These are phyloP conservation scores for Gaeumannomyces tritici DNA, from an alignment of 2,329 filamentous ascomycete species.

Conservation along the genomic window DNA sequence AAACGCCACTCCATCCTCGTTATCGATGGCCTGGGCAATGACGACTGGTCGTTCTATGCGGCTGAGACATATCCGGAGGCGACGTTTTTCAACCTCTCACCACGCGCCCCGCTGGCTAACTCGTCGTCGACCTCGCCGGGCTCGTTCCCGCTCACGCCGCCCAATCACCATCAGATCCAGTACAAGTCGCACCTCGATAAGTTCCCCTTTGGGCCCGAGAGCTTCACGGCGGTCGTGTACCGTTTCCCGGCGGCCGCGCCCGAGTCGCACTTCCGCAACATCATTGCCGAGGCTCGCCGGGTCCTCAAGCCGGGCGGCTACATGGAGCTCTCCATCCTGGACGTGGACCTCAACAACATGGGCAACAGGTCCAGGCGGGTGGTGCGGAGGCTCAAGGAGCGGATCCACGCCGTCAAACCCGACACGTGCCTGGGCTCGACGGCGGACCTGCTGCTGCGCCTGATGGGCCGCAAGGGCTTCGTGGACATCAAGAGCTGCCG, in stretches of 20 bases:
- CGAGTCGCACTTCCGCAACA: conserved; percentile 58
- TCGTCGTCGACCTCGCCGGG: background rate
- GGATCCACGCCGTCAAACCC: conserved; percentile 43
- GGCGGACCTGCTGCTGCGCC: conserved; percentile 51
- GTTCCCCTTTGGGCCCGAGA: conserved; percentile 68
- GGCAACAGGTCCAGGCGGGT: conserved; percentile 60
- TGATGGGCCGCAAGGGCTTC: conserved; percentile 62
- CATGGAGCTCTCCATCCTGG: conserved; percentile 69
- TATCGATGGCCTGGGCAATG: conserved; percentile 76
- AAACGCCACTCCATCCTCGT: conserved; percentile 62
- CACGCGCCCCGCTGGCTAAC: conserved; percentile 36
- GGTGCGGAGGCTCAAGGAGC: conserved; percentile 62
- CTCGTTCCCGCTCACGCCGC: conserved; percentile 45
- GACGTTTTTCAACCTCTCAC: conserved; percentile 68
- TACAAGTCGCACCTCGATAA: conserved; percentile 52
- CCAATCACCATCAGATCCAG: conserved; percentile 68
- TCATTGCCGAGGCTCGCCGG: conserved; percentile 65
- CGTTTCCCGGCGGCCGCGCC: conserved; percentile 65
- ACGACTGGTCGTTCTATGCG: conserved; percentile 81
- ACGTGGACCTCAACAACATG: conserved; percentile 77
- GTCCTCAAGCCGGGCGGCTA: conserved; percentile 70
- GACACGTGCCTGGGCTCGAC: conserved; percentile 51
- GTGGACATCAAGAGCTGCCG: conserved; percentile 64
- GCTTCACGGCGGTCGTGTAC: conserved; percentile 67
- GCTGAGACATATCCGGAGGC: conserved; percentile 69